A percentile compares a stretch with the other conserved stretches of the same genome.
Evolutionary conservation across 1,139 yeast genomes (phyloP).

Genomic region (Taiozyma sp.): DNA sequence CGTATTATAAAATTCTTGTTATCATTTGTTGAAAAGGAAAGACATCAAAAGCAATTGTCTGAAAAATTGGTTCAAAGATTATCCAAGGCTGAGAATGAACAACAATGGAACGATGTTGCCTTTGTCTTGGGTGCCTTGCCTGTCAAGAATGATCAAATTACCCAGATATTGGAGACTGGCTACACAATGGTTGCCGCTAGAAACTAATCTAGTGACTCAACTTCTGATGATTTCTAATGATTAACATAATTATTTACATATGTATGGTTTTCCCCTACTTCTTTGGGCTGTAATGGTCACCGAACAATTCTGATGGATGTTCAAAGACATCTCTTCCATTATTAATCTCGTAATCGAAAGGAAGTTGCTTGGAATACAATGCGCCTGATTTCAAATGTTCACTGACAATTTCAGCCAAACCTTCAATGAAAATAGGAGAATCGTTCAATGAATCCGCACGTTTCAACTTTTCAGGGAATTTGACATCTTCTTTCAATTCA

Average conservation of each 20-base stretch:
- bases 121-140: constrained; percentile 73
- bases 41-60: constrained; percentile 81
- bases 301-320: constrained; percentile 62
- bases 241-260: not conserved
- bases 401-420: constrained; percentile 80
- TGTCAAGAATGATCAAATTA: constrained; percentile 60
- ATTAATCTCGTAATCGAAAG: constrained; percentile 63
- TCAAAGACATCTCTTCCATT: constrained; percentile 51
- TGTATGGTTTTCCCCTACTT: constrained; percentile 1
- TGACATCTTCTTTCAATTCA: constrained; percentile 64
- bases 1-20: constrained; percentile 77
- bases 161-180: constrained; percentile 62
- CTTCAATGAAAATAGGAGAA: constrained; percentile 71
- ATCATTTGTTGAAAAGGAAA: constrained; percentile 84
- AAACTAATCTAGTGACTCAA: constrained; percentile 7
- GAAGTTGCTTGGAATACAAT: constrained; percentile 60
- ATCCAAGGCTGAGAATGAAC: constrained; percentile 53
- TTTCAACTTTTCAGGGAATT: constrained; percentile 67
- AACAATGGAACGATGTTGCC: constrained; percentile 83
- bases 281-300: constrained; percentile 32
- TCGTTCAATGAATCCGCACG: constrained; percentile 94
- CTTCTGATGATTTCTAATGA: not conserved
- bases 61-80: constrained; percentile 73
- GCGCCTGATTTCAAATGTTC: constrained; percentile 60
- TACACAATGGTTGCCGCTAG: constrained; percentile 49